A percentile compares a stretch with the other conserved stretches of the same genome.
Evolutionary conservation across 345 rosid genomes (phyloP).

Genomic region (Linum tenue): DNA sequence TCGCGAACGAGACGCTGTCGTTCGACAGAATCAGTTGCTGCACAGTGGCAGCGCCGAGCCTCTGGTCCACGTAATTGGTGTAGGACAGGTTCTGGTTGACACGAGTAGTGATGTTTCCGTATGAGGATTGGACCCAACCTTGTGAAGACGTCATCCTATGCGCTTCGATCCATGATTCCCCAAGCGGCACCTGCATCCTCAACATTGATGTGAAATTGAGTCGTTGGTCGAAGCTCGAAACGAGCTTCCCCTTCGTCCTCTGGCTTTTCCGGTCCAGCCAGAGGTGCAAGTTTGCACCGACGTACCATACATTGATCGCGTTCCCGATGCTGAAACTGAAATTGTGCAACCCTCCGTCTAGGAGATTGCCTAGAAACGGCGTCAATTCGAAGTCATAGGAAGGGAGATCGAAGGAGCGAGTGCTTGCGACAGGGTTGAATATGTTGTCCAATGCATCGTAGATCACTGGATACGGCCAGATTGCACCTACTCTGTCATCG

Average conservation of each 20-base stretch:
- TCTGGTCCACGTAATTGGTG: conserved; percentile 46
- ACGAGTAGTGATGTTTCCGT: conserved; percentile 45
- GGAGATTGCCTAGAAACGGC: conserved; percentile 45
- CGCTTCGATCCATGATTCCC: conserved; percentile 40
- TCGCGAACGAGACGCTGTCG: conserved; percentile 32
- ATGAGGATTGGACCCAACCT: conserved; percentile 64
- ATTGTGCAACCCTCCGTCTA: conserved; percentile 57
- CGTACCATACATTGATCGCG: conserved; percentile 72
- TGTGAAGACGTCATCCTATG: conserved; percentile 39
- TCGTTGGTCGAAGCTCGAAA: conserved; percentile 21
- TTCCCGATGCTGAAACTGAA: conserved; percentile 59
- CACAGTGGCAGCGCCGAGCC: conserved; percentile 36
- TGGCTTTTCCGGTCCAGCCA: conserved; percentile 51
- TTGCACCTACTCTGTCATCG: conserved; percentile 42
- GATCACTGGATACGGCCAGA: conserved; percentile 86
- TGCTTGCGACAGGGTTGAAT: conserved; percentile 72
- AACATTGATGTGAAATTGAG: neutral
- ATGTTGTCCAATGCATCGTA: conserved; percentile 75
- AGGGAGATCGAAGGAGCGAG: conserved; percentile 75
- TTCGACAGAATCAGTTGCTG: conserved; percentile 47
- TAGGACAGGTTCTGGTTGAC: conserved; percentile 43
- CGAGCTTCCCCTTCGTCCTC: conserved; percentile 48
- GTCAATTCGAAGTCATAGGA: conserved; percentile 76
- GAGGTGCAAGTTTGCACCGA: conserved; percentile 85
- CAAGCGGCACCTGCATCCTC: conserved; percentile 43